Evolutionary conservation across 495 filamentous ascomycete species (phyloP), one percentile per base, ranked within the genome.

Genomic region (Jackrogersella multiformis): DNA sequence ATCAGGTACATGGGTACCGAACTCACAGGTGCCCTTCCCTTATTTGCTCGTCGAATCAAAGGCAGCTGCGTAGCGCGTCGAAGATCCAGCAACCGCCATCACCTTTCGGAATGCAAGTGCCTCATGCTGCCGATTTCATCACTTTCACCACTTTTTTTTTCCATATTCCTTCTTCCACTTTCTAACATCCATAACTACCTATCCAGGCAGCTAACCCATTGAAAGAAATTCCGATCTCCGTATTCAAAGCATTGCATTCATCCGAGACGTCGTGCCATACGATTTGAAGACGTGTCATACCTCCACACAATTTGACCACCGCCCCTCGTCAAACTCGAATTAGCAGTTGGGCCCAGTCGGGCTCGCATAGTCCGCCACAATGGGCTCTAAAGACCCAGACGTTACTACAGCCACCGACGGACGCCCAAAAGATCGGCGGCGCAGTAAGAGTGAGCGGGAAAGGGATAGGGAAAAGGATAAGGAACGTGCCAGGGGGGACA

Each of bases 361-460:
- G 70, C 66, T 75, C 75, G 71, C 69, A 79, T 76, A 72, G 68
- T 76, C 62, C 71, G 71, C 64, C 68, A 81, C 68, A 30, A 77
- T 84, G 81, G 78, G 80, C 41, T 78, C 79, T 57, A 78, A 76
- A 73, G 81, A 82, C 57, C 74, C 71, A 60, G 77, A 82, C 56
- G 73, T 56, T 68, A 75, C 69, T 55, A 71, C 51, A 61, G 68
- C 74, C 56, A 73, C 71, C 61, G 75, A 79, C 67, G 76, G 78
- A 39, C 76, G 74, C 56, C 53, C 74, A 32, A 76, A 77, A 68
- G 79, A 82, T 46, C 79, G 75, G 48, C 75, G 75, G 36, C 77
- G 79, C 64, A 79, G 51, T 57, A 71, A 73, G 70, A 69, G 52
- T 38, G 71, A 75, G n/a, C 63, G 64, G 16, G 74, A 76, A 0